phyloP scores from a whole-genome alignment of 305 asterid genomes.

The Fraxinus floribunda region DNA sequence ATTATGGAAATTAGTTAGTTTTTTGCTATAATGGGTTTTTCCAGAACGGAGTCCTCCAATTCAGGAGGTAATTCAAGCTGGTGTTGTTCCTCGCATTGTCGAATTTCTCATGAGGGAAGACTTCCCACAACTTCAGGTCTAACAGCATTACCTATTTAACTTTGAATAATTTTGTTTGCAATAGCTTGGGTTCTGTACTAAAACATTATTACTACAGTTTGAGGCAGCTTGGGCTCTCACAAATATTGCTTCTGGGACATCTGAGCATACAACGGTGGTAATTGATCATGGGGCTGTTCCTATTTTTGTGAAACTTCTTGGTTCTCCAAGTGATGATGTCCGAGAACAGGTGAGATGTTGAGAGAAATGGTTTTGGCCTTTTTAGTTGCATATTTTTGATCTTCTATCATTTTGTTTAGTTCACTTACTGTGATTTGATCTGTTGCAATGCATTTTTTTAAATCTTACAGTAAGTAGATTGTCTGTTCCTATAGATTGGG shows the following conservation, averaged over 20 bases:
- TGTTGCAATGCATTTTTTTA: not conserved
- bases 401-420: not conserved
- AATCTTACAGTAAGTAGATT: not conserved
- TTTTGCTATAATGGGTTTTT: not conserved
- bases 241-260: slow-evolving; percentile 89
- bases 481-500: not conserved
- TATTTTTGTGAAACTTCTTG: slow-evolving; percentile 72
- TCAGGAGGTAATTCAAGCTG: slow-evolving; percentile 81
- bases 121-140: slow-evolving; percentile 80
- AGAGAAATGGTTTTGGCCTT: not conserved
- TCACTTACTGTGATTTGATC: not conserved
- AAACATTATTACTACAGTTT: slow-evolving; percentile 41
- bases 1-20: not conserved
- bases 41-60: slow-evolving; percentile 87
- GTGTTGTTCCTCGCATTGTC: slow-evolving; percentile 77
- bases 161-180: not conserved
- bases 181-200: not conserved
- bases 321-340: slow-evolving; percentile 85
- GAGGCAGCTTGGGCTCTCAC: slow-evolving; percentile 98
- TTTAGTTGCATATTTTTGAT: not conserved
- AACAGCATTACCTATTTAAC: not conserved
- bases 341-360: slow-evolving; percentile 64
- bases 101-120: slow-evolving; percentile 75
- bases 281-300: slow-evolving; percentile 91
- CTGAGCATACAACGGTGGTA: slow-evolving; percentile 86